These are phyloP conservation scores for Exophiala sp. DNA, from an alignment of 2,329 filamentous ascomycete species.

Conservation along the genomic window DNA sequence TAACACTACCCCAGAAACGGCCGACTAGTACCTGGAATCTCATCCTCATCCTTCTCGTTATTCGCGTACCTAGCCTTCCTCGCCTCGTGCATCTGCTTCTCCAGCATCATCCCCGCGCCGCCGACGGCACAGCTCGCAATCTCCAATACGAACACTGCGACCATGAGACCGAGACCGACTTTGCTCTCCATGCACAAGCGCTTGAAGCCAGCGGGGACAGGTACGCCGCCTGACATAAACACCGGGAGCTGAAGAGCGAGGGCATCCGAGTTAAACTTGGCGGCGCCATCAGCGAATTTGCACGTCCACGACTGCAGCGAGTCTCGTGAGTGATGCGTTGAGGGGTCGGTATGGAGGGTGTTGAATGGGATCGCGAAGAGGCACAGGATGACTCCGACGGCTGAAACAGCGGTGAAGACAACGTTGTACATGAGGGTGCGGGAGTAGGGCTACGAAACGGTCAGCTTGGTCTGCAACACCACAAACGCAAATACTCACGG, in stretches of 20 bases:
- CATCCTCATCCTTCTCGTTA: conserved; percentile 8
- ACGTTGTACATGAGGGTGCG: conserved; percentile 22
- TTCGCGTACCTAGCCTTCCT: conserved; percentile 18
- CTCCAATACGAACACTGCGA: conserved; percentile 31
- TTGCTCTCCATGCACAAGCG: conserved; percentile 38
- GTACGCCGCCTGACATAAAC: conserved; percentile 15
- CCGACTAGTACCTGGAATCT: not conserved
- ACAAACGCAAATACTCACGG: conserved; percentile 11
- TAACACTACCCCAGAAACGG: no score
- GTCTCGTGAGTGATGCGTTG: conserved; percentile 12
- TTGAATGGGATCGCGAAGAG: conserved; percentile 26
- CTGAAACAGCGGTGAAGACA: conserved; percentile 12
- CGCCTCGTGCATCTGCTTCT: conserved; percentile 40
- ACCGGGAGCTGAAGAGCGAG: conserved; percentile 20
- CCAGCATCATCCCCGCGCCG: conserved; percentile 12
- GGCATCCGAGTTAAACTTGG: conserved; percentile 21
- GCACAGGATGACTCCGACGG: conserved; percentile 16
- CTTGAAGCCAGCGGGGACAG: conserved; percentile 36
- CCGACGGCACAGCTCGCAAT: conserved; percentile 33
- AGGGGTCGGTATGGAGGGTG: conserved; percentile 10
- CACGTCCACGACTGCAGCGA: conserved; percentile 29
- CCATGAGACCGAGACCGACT: conserved; percentile 37
- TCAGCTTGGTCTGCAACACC: not conserved
- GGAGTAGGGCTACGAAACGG: conserved; percentile 20
- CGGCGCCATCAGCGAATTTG: conserved; percentile 22